Evolutionary conservation across 768 basidiomycete species (phyloP).

Genomic region (Rhodocollybia butyracea): DNA sequence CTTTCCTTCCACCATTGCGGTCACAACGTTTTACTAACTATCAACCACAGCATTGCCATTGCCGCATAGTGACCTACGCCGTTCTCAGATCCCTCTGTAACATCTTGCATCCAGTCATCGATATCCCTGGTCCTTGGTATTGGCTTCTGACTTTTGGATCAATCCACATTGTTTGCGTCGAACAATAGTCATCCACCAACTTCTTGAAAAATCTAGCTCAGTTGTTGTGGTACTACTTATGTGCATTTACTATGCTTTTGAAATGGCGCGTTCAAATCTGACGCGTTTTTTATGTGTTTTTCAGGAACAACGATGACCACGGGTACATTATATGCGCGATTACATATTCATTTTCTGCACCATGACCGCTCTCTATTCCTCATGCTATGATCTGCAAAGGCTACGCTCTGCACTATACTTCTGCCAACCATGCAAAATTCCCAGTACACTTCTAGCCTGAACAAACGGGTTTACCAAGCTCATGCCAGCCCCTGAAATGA

Average conservation of each 20-base stretch:
- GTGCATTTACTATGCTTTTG: conserved; percentile 38
- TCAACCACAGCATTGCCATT: no score
- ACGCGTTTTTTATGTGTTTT: conserved; percentile 12
- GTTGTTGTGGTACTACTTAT: conserved; percentile 77
- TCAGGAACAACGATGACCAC: conserved; percentile 80
- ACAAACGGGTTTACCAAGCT: conserved; percentile 70
- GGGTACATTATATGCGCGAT: conserved; percentile 56
- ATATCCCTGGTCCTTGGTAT: conserved; percentile 79
- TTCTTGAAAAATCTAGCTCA: conserved; percentile 72
- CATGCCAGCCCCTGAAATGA: conserved; percentile 66
- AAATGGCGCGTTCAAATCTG: conserved; percentile 12
- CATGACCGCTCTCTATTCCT: conserved; percentile 75
- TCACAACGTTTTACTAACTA: no score
- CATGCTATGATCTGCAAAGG: conserved; percentile 72
- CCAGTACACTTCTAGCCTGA: conserved; percentile 42
- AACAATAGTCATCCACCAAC: conserved; percentile 62
- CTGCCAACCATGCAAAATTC: conserved; percentile 62
- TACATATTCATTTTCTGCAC: conserved; percentile 32
- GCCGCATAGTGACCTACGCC: conserved; percentile 29
- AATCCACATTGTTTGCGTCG: conserved; percentile 67
- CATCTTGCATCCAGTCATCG: conserved; percentile 63
- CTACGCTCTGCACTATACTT: conserved; percentile 72
- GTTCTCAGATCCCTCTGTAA: conserved; percentile 34
- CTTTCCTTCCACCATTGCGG: no score
- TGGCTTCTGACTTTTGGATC: conserved; percentile 70